phyloP scores from a whole-genome alignment of 768 basidiomycete species.

The Boletus subcaerulescens region DNA sequence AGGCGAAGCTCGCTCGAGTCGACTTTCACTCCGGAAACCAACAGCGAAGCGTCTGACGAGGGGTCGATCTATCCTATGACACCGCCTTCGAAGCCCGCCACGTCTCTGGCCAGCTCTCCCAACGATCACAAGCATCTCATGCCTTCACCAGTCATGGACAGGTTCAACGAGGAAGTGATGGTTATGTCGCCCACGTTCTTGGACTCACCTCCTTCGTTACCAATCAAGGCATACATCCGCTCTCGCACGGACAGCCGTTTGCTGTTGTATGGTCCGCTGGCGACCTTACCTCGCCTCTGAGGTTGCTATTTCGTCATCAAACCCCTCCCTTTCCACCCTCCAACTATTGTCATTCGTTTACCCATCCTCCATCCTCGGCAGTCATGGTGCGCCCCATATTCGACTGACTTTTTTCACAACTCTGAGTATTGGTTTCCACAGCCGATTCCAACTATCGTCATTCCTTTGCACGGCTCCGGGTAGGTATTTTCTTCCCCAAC shows the following conservation, averaged over 20 bases:
- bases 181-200: not conserved
- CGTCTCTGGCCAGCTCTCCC: not conserved
- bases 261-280: not conserved
- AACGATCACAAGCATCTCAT: not conserved
- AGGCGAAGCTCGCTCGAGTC: conserved; percentile 1
- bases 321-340: not conserved
- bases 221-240: not conserved
- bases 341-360: conserved; percentile 22
- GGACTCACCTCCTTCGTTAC: conserved; percentile 2
- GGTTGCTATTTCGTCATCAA: not conserved
- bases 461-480: conserved; percentile 7
- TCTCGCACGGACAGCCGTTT: conserved; percentile 2
- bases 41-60: conserved; percentile 1
- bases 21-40: not conserved
- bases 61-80: not conserved
- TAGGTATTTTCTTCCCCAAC: not conserved
- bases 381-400: conserved; percentile 1
- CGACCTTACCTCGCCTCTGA: conserved; percentile 1
- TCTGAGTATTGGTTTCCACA: not conserved
- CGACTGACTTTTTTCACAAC: not conserved
- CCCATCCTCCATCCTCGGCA: not conserved
- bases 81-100: not conserved
- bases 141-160: too few relatives aligned
- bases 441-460: conserved; percentile 15
- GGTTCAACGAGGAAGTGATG: not conserved